These are phyloP conservation scores for Vitellaria paradoxa DNA, from an alignment of 179 eudicot genomes.

Conservation along the genomic window DNA sequence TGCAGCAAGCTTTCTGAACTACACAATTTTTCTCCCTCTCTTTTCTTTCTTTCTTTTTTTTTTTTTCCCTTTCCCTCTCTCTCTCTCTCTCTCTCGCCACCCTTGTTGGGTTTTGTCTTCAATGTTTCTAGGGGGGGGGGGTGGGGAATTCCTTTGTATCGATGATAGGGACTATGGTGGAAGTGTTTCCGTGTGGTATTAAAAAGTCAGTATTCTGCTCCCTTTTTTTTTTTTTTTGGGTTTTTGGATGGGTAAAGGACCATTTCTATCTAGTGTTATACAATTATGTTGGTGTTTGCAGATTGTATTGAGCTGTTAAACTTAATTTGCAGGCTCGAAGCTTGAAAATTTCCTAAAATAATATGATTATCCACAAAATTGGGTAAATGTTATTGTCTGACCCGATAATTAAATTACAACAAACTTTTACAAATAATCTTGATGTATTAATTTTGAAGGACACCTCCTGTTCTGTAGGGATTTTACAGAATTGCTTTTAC, in stretches of 20 bases:
- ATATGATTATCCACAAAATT: not conserved
- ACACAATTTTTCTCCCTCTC: not conserved
- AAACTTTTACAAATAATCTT: too few species aligned
- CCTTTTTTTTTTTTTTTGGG: not conserved
- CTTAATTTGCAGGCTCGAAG: not conserved
- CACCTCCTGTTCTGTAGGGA: too few species aligned
- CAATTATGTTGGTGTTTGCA: not conserved
- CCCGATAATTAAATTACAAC: too few species aligned
- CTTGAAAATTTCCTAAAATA: not conserved
- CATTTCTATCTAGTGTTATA: not conserved
- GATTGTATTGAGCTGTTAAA: not conserved
- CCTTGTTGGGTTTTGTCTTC: constrained; percentile 35
- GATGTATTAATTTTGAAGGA: too few species aligned
- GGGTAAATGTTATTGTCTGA: not conserved
- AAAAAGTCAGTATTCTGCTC: not conserved
- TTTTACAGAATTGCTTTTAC: too few species aligned
- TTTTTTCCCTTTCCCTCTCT: too few species aligned
- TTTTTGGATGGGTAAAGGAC: not conserved
- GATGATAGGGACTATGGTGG: constrained; percentile 7
- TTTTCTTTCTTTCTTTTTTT: too few species aligned
- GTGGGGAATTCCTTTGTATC: constrained; percentile 19
- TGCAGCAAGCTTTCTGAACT: constrained; percentile 19
- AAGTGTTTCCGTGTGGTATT: constrained; percentile 11
- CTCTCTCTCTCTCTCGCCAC: too few species aligned
- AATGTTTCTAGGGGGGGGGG: constrained; percentile 28